Conservation (phyloP, 2,329 filamentous ascomycete species). For the Diplodia corticola region DNA sequence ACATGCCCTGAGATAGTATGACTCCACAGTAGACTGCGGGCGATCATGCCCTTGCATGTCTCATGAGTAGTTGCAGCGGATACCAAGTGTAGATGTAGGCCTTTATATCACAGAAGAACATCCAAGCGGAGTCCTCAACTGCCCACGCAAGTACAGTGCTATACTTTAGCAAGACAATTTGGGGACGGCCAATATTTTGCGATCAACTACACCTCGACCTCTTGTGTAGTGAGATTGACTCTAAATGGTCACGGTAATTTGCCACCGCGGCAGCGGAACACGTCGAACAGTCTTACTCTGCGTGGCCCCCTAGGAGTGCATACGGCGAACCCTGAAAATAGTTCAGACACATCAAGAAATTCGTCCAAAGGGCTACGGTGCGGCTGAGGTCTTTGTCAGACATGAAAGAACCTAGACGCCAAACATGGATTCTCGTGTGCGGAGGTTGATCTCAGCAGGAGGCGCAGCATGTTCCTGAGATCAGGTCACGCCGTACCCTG, state of each 20-base stretch:
- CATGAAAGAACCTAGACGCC: not conserved
- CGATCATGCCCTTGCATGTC: not conserved
- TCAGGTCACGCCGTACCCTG: not conserved
- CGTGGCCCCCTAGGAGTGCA: not conserved
- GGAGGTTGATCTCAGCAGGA: slow-evolving; percentile 3
- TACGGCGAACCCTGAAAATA: not conserved
- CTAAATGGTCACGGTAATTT: not conserved
- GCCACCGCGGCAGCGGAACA: not conserved
- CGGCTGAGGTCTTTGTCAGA: slow-evolving; percentile 12
- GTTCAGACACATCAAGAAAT: not conserved
- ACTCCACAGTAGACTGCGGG: too few species aligned
- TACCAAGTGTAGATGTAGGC: too few species aligned
- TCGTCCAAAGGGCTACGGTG: not conserved
- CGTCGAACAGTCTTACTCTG: not conserved
- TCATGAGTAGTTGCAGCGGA: not conserved
- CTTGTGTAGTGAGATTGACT: not conserved
- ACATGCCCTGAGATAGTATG: not conserved
- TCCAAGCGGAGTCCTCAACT: not conserved
- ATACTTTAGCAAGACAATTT: too few species aligned
- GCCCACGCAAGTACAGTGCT: not conserved
- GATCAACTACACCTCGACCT: not conserved
- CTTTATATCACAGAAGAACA: not conserved
- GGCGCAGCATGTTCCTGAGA: not conserved
- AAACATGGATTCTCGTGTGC: not conserved
- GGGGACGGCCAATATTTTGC: too few species aligned